These are phyloP conservation scores for Phytophthora idaei DNA, from an alignment of 352 stramenopile genomes.

Conservation along the genomic window DNA sequence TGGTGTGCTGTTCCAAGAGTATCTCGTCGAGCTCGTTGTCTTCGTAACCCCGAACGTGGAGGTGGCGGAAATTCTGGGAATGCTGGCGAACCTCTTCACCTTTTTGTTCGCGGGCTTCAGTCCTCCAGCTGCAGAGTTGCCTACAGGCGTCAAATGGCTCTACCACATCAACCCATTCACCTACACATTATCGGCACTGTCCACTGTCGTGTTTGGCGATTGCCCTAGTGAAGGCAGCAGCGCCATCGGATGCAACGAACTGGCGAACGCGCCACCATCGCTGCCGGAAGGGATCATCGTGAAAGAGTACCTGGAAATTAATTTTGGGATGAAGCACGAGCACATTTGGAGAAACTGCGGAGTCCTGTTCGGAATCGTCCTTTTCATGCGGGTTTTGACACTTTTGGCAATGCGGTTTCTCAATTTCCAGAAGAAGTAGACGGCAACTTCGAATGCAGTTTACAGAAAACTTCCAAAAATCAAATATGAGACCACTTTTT, in stretches of 20 bases:
- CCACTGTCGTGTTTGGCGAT: slow-evolving; percentile 30
- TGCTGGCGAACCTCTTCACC: slow-evolving; percentile 35
- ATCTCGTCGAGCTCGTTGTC: slow-evolving; percentile 32
- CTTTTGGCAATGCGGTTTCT: slow-evolving; percentile 36
- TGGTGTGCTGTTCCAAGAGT: slow-evolving; percentile 35
- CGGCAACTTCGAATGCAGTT: neutral
- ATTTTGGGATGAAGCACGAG: slow-evolving; percentile 18
- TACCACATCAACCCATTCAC: slow-evolving; percentile 39
- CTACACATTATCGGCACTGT: slow-evolving; percentile 43
- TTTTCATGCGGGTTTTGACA: slow-evolving; percentile 23
- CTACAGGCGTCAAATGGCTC: slow-evolving; percentile 25
- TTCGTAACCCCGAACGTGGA: slow-evolving; percentile 39
- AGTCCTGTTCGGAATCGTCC: slow-evolving; percentile 9
- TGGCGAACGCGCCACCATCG: slow-evolving; percentile 14
- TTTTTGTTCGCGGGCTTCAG: slow-evolving; percentile 45
- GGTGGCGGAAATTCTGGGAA: slow-evolving; percentile 27
- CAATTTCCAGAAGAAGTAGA: slow-evolving; percentile 48
- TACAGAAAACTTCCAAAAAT: neutral
- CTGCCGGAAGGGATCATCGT: slow-evolving; percentile 15
- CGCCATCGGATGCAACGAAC: slow-evolving; percentile 18
- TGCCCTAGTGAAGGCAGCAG: slow-evolving; percentile 19
- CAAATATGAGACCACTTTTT: too few species aligned
- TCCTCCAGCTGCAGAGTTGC: slow-evolving; percentile 39
- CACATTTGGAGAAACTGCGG: slow-evolving; percentile 20
- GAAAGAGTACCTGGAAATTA: slow-evolving; percentile 19